Evolutionary conservation across 164 flowering plant species (phyloP), one percentile per base, ranked within the genome.

Genomic region (Pachysandra terminalis): DNA sequence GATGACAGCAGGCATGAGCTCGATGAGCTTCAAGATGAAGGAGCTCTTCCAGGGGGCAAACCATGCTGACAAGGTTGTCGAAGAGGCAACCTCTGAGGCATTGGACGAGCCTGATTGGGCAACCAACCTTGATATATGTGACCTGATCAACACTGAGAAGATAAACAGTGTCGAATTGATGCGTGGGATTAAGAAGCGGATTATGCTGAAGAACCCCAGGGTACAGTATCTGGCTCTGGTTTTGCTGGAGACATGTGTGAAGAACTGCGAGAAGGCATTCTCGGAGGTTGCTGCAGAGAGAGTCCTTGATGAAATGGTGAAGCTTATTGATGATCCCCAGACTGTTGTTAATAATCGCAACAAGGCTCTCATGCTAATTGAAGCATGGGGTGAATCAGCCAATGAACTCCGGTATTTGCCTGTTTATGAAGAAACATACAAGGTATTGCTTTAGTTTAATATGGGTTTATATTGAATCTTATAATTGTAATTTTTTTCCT

Each of bases 231-330:
- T 91, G 65, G 81, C 90, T 19, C 67, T 91, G 74, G 82, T 90
- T 15, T 75, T 91, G 78, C 93, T 91, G 71, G 97, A 91, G 75
- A 84, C 93, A 3, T 58, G 76, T 65, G 89, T 80, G 51, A 90
- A 90, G 78, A 90, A 90, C 56, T 91, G 97, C 61, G 97, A 91
- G 75, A 89, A 88, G 85, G 93, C 96, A 0, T 91, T 91, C 79
- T 91, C 96, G 0, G 97, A 95, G 81, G 83, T 95, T 52, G 99
- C 97, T 0, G 85, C 99, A 6, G 98, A 95, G 80, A 75, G 96
- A 69, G 89, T 95, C 48, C 88, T 95, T 58, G 97, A 95, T 84
- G 98, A 95, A 81, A 91, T 95, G 93, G 98, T 95, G 66, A 91
- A 91, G 82, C 72, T 95, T 61, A 86, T 95, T 70, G 97, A 95